Base-by-base conservation (phyloP, 306 rosid species). In the Sicyos baderoa region DNA sequence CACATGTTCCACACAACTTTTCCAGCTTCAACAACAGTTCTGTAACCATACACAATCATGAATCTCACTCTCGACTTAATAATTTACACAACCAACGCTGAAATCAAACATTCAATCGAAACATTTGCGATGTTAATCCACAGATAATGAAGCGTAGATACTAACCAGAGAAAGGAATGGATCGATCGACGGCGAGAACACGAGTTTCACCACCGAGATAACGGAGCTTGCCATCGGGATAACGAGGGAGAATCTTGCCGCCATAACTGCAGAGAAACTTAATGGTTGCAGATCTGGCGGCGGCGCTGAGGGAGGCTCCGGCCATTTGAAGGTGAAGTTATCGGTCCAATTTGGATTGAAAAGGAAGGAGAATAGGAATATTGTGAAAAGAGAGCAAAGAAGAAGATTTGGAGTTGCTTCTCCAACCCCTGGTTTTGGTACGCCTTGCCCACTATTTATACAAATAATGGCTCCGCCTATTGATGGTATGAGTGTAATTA, bases 141-240 rank as follows among this genome's bases (percentile, higher is more conserved):
- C 29, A 15, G 25, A 29, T n/a, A 57, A 60, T 17, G 51, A 50
- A 49, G 23, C 18, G n/a, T 6, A 29, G 7, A 18, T 21, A 77
- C 90, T 86, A 44, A 92, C 99, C 95, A 60, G 97, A 76, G 60
- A 90, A 90, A n/a, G 87, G 29, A 25, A 90, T 77, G 72, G 86
- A 80, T 40, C 91, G 97, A 56, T 82, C 73, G 0, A 90, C 87
- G 73, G 97, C 83, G 70, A 93, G 86, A 21, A 93, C 90, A 18
- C 99, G 99, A 19, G 96, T 93, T 54, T 88, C 91, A 53, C 99
- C 99, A 4, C 99, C 96, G 56, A 81, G 42, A 10, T 93, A 93
- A 60, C 99, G 97, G 83, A 93, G 96, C 63, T 90, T 88, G 49
- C 96, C 89, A 82, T 93, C 99, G 21, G 99, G 89, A 54, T 88